Evolutionary conservation across 176 grass and related monocot genomes (phyloP).

Genomic region (Aegilops longissima): DNA sequence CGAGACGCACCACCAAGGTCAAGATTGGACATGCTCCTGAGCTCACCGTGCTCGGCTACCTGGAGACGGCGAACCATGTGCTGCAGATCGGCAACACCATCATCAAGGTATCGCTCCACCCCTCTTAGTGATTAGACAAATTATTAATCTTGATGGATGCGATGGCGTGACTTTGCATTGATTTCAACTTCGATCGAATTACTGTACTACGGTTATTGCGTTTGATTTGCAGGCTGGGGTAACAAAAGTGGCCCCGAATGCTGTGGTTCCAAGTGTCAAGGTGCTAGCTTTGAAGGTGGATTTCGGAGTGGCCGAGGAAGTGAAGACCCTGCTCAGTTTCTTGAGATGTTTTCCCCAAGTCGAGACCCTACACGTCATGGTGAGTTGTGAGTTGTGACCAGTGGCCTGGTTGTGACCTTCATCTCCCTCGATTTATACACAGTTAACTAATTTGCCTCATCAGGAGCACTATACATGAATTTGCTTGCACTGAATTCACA

Average conservation of each 20-base stretch:
- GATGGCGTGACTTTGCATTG: not conserved
- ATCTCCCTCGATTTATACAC: not conserved
- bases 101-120: not conserved
- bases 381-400: not conserved
- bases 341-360: slow-evolving; percentile 35
- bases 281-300: slow-evolving; percentile 16
- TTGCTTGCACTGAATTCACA: not conserved
- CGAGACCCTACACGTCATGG: slow-evolving; percentile 33
- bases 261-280: slow-evolving; percentile 19
- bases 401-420: not conserved
- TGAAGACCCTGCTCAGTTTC: slow-evolving; percentile 11
- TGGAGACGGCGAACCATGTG: not conserved
- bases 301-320: not conserved
- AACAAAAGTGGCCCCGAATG: not conserved
- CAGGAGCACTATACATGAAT: not conserved
- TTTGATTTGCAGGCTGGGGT: slow-evolving; percentile 13
- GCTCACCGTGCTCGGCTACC: slow-evolving; percentile 13
- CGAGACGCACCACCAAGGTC: not conserved
- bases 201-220: not conserved
- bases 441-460: too few species aligned
- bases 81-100: slow-evolving; percentile 3
- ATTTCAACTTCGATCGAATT: not conserved
- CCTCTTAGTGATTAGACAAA: not conserved
- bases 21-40: not conserved
- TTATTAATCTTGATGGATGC: not conserved